Base-by-base conservation (phyloP, 139 green algal species). In the Chlamydomonas schloesseri region DNA sequence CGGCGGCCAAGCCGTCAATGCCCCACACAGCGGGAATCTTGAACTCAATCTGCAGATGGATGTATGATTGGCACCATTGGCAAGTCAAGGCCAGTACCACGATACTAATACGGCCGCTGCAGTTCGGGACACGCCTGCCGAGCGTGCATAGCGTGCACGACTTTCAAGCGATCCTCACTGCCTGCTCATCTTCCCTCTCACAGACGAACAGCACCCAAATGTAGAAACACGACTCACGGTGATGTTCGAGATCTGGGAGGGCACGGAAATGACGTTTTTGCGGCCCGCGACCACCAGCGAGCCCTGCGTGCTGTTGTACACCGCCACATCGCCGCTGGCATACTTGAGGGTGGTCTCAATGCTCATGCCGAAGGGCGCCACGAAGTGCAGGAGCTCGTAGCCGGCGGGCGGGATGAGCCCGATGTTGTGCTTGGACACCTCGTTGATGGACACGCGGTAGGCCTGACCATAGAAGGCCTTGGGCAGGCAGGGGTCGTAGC, bases 1-100 rank as follows among this genome's bases (percentile, higher is more conserved):
- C 80, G 13, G 80, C 80, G 2, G 80, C 80, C 67, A 71, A 47
- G 33, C 80, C 80, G 68, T 86, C 80, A 17, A 77, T 15, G 50
- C 70, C 67, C 23, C 23, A 86, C 1, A 62, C 55, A 0, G 31
- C 31, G 0, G 80, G 80, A 24, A 86, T 71, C 47, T 76, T 85
- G 64, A 69, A 28, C 17, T 67, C 24, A 11, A 90, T 80, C 80
- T 90, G 65, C 82, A 92, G n/a, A n/a, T n/a, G n/a, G n/a, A n/a
- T n/a, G n/a, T n/a, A n/a, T n/a, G n/a, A n/a, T n/a, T n/a, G n/a
- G n/a, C n/a, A n/a, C n/a, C n/a, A n/a, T n/a, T n/a, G n/a, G n/a
- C n/a, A n/a, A n/a, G n/a, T n/a, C n/a, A n/a, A n/a, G n/a, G n/a
- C n/a, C n/a, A n/a, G n/a, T n/a, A n/a, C n/a, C n/a, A n/a, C n/a